phyloP scores from a whole-genome alignment of 164 flowering plant species.

The Berberis vulgaris region DNA sequence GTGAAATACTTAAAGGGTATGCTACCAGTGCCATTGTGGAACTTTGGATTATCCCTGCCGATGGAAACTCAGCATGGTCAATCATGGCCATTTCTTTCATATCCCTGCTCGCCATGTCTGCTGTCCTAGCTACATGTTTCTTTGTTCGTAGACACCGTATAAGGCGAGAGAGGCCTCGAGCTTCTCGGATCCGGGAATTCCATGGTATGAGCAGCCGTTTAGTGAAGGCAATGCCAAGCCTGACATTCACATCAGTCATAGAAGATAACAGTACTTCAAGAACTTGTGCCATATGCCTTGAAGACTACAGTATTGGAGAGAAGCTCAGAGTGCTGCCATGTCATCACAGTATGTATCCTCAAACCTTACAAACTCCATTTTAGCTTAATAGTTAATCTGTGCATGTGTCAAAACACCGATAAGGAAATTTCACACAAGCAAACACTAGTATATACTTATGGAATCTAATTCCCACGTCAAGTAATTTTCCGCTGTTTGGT shows the following conservation, averaged over 20 bases:
- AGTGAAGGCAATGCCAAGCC: slow-evolving; percentile 93
- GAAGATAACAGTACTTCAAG: slow-evolving; percentile 79
- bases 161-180: slow-evolving; percentile 58
- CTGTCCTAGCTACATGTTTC: slow-evolving; percentile 91
- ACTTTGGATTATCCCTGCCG: slow-evolving; percentile 68
- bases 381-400: neutral
- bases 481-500: too few species aligned
- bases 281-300: slow-evolving; percentile 96
- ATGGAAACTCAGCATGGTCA: slow-evolving; percentile 91
- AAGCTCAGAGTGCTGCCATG: slow-evolving; percentile 89
- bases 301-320: slow-evolving; percentile 84
- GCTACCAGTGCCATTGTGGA: slow-evolving; percentile 39
- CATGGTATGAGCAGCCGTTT: slow-evolving; percentile 90
- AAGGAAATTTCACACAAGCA: neutral
- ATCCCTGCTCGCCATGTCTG: slow-evolving; percentile 84
- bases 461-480: too few species aligned
- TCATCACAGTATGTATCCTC: slow-evolving; percentile 67
- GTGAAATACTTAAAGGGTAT: slow-evolving; percentile 45
- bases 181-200: slow-evolving; percentile 53
- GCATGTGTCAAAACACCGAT: neutral
- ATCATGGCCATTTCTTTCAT: slow-evolving; percentile 93
- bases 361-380: neutral
- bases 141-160: slow-evolving; percentile 77
- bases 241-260: slow-evolving; percentile 70
- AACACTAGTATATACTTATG: neutral